Conservation (phyloP, 78 protist genomes). For the Dictyostelium capitatum region DNA sequence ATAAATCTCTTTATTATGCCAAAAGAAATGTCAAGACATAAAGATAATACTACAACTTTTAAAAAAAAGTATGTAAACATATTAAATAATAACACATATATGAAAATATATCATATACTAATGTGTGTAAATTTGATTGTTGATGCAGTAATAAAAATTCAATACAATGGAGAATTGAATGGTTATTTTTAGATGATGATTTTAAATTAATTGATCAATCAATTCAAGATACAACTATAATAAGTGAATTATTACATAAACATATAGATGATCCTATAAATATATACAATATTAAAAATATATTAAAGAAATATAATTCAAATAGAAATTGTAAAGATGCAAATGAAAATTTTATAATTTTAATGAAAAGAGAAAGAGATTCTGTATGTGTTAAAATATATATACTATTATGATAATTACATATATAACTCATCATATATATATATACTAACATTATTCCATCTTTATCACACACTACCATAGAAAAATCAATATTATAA, state of each 20-base stretch:
- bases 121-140: background rate
- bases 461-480: too few species aligned
- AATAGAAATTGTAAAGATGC: background rate
- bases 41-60: conserved; percentile 34
- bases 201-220: background rate
- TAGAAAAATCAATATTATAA: conserved; percentile 29
- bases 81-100: background rate
- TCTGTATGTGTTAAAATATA: background rate
- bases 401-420: background rate
- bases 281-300: conserved; percentile 9
- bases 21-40: conserved; percentile 72
- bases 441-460: too few species aligned
- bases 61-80: conserved; percentile 21
- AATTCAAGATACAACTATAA: background rate
- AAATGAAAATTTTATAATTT: conserved; percentile 11
- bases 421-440: background rate
- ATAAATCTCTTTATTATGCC: conserved; percentile 53
- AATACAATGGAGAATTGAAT: conserved; percentile 26
- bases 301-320: background rate
- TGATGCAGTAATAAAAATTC: background rate
- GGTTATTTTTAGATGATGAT: conserved; percentile 46
- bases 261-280: conserved; percentile 21
- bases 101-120: too few species aligned
- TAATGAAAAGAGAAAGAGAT: conserved; percentile 41
- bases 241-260: background rate